Evolutionary conservation across 192 early-diverging fungal species (phyloP).

Genomic region (Coemansia aciculifera): DNA sequence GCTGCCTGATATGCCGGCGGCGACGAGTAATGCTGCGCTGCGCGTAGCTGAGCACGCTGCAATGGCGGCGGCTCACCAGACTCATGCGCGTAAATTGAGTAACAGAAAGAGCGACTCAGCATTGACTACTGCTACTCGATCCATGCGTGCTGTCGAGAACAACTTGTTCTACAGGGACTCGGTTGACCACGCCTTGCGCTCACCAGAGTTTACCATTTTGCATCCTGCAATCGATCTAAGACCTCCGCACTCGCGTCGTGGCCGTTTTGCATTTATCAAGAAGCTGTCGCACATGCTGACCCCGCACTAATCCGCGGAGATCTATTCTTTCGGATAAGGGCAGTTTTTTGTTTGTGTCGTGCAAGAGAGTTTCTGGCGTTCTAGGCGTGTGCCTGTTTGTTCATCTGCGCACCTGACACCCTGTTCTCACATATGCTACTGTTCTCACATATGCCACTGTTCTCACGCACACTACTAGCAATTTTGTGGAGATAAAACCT

Average conservation of each 20-base stretch:
- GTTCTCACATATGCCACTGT: no score
- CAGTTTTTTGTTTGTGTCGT: background rate
- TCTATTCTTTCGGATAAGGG: background rate
- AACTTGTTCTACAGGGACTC: constrained; percentile 30
- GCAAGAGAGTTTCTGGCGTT: background rate
- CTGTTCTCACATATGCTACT: background rate
- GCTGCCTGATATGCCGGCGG: background rate
- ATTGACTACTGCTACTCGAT: constrained; percentile 43
- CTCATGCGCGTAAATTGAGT: constrained; percentile 44
- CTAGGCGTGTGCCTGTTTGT: background rate
- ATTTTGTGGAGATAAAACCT: background rate
- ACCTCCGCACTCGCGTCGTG: constrained; percentile 38
- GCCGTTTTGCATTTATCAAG: constrained; percentile 40
- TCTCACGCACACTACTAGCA: background rate
- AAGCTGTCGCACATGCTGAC: constrained; percentile 37
- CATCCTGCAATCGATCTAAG: constrained; percentile 31
- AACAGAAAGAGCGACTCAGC: constrained; percentile 52
- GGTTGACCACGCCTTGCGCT: constrained; percentile 33
- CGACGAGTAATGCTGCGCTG: constrained; percentile 6
- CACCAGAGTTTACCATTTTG: constrained; percentile 53
- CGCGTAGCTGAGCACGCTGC: background rate
- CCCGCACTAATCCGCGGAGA: background rate
- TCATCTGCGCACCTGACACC: background rate
- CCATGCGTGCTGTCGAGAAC: constrained; percentile 28
- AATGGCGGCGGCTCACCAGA: constrained; percentile 2